These are phyloP conservation scores for Salvia sclarea DNA, from an alignment of 305 asterid genomes.

Conservation along the genomic window DNA sequence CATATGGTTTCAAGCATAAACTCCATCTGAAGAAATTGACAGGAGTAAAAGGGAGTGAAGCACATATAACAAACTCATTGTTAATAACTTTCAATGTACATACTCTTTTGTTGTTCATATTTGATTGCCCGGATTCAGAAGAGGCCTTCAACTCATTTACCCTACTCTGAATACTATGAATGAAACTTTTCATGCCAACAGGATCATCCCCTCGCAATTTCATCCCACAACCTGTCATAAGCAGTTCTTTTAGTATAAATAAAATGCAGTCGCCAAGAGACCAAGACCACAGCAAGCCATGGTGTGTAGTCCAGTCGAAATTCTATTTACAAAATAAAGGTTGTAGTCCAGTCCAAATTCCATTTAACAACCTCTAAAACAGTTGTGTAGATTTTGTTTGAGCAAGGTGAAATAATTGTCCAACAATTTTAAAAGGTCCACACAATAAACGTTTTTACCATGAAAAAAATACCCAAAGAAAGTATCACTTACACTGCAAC, in stretches of 20 bases:
- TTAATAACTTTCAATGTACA: slow-evolving; percentile 23
- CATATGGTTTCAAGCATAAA: slow-evolving; percentile 88
- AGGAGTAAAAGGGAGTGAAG: slow-evolving; percentile 30
- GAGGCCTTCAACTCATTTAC: slow-evolving; percentile 75
- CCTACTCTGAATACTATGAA: slow-evolving; percentile 68
- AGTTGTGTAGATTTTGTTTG: neutral
- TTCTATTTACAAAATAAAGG: neutral
- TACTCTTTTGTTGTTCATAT: slow-evolving; percentile 65
- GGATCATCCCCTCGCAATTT: slow-evolving; percentile 93
- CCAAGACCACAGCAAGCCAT: neutral
- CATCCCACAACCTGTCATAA: slow-evolving; percentile 89
- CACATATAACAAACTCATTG: slow-evolving; percentile 21
- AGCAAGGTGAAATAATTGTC: slow-evolving; percentile 3
- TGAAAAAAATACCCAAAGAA: neutral
- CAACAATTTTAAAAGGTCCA: neutral
- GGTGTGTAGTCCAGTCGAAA: neutral
- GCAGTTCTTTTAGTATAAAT: slow-evolving; percentile 20
- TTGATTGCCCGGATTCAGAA: slow-evolving; percentile 55
- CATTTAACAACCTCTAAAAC: neutral
- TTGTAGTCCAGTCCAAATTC: neutral
- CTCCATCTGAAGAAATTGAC: slow-evolving; percentile 66
- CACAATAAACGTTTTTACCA: neutral
- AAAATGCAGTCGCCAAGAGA: slow-evolving; percentile 7
- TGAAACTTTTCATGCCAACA: slow-evolving; percentile 80
- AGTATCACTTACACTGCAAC: slow-evolving; percentile 63